Percentiles rank a stretch among this genome's conserved stretches.
Conservation (phyloP, 1,139 yeast genomes). For the Meyerozyma sp. region DNA sequence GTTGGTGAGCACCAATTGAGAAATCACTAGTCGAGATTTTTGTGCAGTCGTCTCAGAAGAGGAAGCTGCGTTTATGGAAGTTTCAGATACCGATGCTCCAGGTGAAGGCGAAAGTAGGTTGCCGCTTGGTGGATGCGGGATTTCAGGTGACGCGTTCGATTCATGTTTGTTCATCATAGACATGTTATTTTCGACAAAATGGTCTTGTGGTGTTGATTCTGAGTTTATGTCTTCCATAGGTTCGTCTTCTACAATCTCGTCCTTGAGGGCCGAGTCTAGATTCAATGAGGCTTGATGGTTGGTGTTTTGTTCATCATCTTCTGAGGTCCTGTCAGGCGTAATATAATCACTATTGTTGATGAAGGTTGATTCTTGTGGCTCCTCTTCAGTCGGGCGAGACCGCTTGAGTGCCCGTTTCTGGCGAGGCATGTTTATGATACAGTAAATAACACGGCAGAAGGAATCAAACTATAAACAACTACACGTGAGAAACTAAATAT, state of each 20-base stretch:
- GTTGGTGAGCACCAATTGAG: conserved; percentile 67
- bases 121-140: neutral
- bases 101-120: conserved; percentile 24
- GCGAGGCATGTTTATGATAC: neutral
- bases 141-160: neutral
- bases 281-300: neutral
- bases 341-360: conserved; percentile 38
- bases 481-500: neutral
- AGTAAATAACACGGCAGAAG: neutral
- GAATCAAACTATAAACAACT: neutral
- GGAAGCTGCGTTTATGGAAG: conserved; percentile 5
- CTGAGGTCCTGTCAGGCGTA: conserved; percentile 1
- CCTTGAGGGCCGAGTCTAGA: neutral
- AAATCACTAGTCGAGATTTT: conserved; percentile 66
- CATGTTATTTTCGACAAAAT: neutral
- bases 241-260: conserved; percentile 2
- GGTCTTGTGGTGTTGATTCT: conserved; percentile 1
- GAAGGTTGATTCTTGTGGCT: conserved; percentile 21
- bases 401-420: neutral
- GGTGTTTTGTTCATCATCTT: neutral
- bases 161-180: neutral
- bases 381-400: conserved; percentile 3
- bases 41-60: conserved; percentile 6
- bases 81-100: conserved; percentile 16
- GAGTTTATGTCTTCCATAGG: conserved; percentile 2